Evolutionary conservation across 1,284 basidiomycete genomes (phyloP), one percentile per base, ranked within the genome.

Genomic region (Amylostereum areolatum): DNA sequence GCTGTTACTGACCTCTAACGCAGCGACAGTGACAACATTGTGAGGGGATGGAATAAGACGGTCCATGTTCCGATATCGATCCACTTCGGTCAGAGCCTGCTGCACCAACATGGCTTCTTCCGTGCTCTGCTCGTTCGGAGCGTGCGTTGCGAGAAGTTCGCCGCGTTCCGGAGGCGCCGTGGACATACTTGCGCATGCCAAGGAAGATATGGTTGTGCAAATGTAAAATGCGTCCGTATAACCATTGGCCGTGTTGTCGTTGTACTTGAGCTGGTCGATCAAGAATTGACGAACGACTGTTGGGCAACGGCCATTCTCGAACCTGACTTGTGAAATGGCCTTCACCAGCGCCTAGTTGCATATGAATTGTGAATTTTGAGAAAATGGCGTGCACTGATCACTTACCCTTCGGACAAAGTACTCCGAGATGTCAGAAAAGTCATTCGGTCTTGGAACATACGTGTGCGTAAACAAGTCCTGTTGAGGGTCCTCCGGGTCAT

Each of bases 31-130:
- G 36, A 99, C 86, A 27, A 94, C 83, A 61, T 99, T 99, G 62
- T 97, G 93, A 52, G 85, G 87, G 3, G 95, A 97, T 3, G 97
- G 92, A 49, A 99, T 95, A 12, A 99, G 75, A 50, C 93, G 78
- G 66, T 99, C 97, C 80, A 98, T 92, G 56, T 86, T 92, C 53
- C 93, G 85, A 64, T 95, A 94, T 33, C 96, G 79, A 62, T 96
- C 92, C 36, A 98, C 82, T 62, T 92, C 91, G 12, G 81, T 77
- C 27, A 85, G 64, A 0, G 89, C 89, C 54, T 85, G 80, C 54
- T 84, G 80, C 48, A 92, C 65, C 28, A 92, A 71, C 44, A 80
- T 75, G 25, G 71, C 69, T 57, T 88, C 86, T 62, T 89, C 83
- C 11, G 70, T 69, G 58, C 74, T 87, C 53, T 83, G 79, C 45